A percentile compares a stretch with the other conserved stretches of the same genome.
phyloP scores from a whole-genome alignment of 345 rosid species.

The Camelina laxa region DNA sequence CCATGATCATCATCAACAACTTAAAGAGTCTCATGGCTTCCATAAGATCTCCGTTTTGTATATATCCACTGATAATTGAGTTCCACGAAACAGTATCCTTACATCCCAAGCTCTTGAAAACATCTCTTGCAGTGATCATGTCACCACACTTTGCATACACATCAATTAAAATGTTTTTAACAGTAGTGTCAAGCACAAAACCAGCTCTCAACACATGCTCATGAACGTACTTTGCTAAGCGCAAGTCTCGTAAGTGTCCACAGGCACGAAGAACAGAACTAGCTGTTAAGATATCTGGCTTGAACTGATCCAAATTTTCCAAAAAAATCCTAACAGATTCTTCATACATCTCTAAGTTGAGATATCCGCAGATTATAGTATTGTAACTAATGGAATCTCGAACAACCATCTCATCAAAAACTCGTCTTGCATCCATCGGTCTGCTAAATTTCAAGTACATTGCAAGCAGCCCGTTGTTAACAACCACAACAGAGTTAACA shows the following conservation, averaged over 20 bases:
- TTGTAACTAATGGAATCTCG: conserved; percentile 68
- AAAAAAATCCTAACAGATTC: conserved; percentile 54
- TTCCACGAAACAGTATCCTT: conserved; percentile 71
- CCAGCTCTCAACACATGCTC: conserved; percentile 50
- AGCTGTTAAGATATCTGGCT: conserved; percentile 60
- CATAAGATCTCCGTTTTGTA: conserved; percentile 45
- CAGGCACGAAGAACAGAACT: conserved; percentile 66
- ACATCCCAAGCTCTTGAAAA: conserved; percentile 52
- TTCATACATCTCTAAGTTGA: conserved; percentile 49
- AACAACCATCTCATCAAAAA: conserved; percentile 59
- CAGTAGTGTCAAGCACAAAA: conserved; percentile 47
- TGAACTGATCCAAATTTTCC: conserved; percentile 49
- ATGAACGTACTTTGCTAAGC: conserved; percentile 54
- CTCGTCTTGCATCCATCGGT: conserved; percentile 46
- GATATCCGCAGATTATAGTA: conserved; percentile 64
- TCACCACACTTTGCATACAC: conserved; percentile 65
- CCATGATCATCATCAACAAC: conserved; percentile 52
- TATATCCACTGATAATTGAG: conserved; percentile 57
- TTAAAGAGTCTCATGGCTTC: conserved; percentile 59
- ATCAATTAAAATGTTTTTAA: conserved; percentile 58
- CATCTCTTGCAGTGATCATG: conserved; percentile 51
- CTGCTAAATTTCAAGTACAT: conserved; percentile 63
- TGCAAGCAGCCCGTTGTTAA: conserved; percentile 62
- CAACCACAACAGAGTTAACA: conserved; percentile 43
- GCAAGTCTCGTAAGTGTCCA: conserved; percentile 51